Evolutionary conservation across 345 rosid genomes (phyloP).

Genomic region (Sapria himalayana): DNA sequence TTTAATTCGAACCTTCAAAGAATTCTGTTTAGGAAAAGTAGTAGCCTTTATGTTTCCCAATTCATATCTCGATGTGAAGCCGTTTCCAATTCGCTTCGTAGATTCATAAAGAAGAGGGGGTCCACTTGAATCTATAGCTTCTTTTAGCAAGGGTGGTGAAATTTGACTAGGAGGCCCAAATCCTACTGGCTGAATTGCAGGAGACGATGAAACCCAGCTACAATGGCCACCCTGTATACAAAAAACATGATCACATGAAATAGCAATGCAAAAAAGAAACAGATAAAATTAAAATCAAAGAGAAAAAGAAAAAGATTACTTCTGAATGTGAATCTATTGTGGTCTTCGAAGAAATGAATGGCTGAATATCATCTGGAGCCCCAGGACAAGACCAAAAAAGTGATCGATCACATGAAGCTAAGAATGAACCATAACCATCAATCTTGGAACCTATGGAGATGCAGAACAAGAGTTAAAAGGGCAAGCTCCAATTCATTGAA

Average conservation of each 20-base stretch:
- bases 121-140: no score
- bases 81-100: constrained; percentile 25
- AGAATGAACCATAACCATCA: constrained; percentile 98
- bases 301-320: constrained; percentile 22
- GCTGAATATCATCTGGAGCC: constrained; percentile 36
- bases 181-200: constrained; percentile 19
- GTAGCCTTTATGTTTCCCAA: constrained; percentile 17
- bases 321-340: constrained; percentile 36
- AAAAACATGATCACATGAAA: constrained; percentile 8
- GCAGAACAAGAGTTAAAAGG: constrained; percentile 11
- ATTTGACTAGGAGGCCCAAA: constrained; percentile 19
- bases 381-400: constrained; percentile 42
- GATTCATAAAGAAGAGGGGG: constrained; percentile 14
- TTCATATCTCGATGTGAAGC: constrained; percentile 16
- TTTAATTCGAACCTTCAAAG: constrained; percentile 55
- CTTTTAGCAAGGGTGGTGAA: constrained; percentile 19
- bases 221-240: constrained; percentile 29
- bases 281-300: not conserved
- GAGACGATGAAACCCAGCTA: constrained; percentile 18
- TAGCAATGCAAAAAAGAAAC: constrained; percentile 7
- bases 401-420: constrained; percentile 62
- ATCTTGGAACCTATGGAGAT: constrained; percentile 58
- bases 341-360: constrained; percentile 24
- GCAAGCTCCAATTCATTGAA: constrained; percentile 12
- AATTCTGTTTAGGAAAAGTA: constrained; percentile 33